Evolutionary conservation across 1,139 yeast genomes (phyloP).

Genomic region (Hemisphaericaspora xylanilytica): DNA sequence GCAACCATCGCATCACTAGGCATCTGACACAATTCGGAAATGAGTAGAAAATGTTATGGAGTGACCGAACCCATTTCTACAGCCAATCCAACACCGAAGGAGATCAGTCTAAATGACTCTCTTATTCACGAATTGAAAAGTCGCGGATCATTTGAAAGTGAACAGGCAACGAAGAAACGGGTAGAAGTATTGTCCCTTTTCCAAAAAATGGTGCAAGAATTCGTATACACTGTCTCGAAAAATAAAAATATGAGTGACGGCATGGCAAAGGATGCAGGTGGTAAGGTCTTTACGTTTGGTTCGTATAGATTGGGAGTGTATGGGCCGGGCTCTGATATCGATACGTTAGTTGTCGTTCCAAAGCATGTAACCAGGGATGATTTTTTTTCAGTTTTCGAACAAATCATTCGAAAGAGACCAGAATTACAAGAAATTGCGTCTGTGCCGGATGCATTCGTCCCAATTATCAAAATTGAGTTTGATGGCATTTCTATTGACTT

Average conservation of each 20-base stretch:
- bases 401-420: slow-evolving; percentile 61
- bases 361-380: slow-evolving; percentile 91
- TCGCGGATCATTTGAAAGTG: slow-evolving; percentile 90
- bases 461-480: slow-evolving; percentile 85
- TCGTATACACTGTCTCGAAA: slow-evolving; percentile 77
- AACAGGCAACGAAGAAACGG: slow-evolving; percentile 74
- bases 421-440: slow-evolving; percentile 88
- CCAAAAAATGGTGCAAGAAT: slow-evolving; percentile 72
- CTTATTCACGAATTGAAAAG: slow-evolving; percentile 74
- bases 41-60: slow-evolving; percentile 47
- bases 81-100: slow-evolving; percentile 81
- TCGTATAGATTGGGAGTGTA: slow-evolving; percentile 93
- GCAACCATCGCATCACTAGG: no score
- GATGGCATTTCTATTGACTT: slow-evolving; percentile 89
- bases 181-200: slow-evolving; percentile 67
- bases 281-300: slow-evolving; percentile 92
- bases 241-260: slow-evolving; percentile 93
- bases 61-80: slow-evolving; percentile 88
- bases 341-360: slow-evolving; percentile 92
- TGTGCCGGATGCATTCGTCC: slow-evolving; percentile 96
- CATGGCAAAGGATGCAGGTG: slow-evolving; percentile 97
- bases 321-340: slow-evolving; percentile 98
- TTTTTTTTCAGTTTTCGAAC: slow-evolving; percentile 77
- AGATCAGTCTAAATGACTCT: slow-evolving; percentile 68
- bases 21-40: no score